Conservation (phyloP, 2,329 filamentous ascomycete species). For the Xylariales sp. region DNA sequence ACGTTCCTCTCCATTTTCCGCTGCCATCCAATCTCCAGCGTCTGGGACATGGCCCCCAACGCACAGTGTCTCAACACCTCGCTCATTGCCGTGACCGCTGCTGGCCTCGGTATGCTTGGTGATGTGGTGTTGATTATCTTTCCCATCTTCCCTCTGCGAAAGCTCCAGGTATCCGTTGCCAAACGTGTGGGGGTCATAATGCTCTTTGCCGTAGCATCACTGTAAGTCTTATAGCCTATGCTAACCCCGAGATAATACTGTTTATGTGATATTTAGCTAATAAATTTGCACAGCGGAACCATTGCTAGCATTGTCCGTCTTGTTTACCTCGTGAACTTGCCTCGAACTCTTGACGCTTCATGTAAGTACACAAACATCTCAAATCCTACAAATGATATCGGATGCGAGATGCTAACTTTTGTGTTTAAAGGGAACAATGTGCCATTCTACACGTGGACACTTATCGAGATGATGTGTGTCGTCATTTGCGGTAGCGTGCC, state of each 20-base stretch:
- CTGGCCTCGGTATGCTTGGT: not conserved
- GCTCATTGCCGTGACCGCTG: not conserved
- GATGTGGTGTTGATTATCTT: not conserved
- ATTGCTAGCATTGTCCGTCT: constrained; percentile 2
- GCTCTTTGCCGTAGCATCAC: constrained; percentile 2
- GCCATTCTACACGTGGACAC: not conserved
- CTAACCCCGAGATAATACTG: not conserved
- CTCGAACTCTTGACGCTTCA: not conserved
- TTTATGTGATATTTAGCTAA: not conserved
- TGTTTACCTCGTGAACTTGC: not conserved
- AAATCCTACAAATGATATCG: not conserved
- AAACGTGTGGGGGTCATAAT: constrained; percentile 1
- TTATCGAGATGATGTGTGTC: constrained; percentile 1
- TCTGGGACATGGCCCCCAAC: constrained; percentile 1
- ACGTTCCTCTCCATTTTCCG: constrained; percentile 2
- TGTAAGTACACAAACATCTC: not conserved
- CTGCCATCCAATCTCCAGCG: not conserved
- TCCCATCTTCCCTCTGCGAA: not conserved
- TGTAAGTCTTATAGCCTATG: not conserved
- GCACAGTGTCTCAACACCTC: not conserved
- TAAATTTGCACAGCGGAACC: not conserved
- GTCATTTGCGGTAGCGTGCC: constrained; percentile 3
- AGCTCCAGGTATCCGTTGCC: constrained; percentile 1
- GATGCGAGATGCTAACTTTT: no score
- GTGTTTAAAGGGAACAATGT: not conserved